phyloP scores from a whole-genome alignment of 495 filamentous ascomycete species.

The Trichoderma virens region DNA sequence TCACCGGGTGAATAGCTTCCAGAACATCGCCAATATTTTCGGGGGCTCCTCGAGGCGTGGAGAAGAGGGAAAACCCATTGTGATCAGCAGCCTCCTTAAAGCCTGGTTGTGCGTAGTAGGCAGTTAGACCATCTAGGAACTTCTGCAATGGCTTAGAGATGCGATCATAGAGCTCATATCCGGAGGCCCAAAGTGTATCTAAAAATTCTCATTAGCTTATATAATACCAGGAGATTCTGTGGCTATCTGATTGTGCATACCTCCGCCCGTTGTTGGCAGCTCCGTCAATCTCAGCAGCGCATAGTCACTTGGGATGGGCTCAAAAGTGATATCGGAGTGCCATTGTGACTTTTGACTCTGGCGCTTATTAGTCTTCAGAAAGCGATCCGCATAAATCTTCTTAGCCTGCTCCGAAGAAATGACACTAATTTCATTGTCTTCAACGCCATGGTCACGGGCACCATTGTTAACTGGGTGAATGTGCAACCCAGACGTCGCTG shows the following conservation, averaged over 20 bases:
- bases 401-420: constrained; percentile 55
- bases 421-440: constrained; percentile 66
- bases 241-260: constrained; percentile 29
- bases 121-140: constrained; percentile 63
- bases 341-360: constrained; percentile 42
- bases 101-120: constrained; percentile 52
- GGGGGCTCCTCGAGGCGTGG: constrained; percentile 52
- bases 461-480: constrained; percentile 66
- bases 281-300: constrained; percentile 51
- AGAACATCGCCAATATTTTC: constrained; percentile 60
- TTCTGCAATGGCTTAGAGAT: constrained; percentile 55
- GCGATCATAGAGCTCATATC: constrained; percentile 73
- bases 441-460: constrained; percentile 44
- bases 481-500: constrained; percentile 57
- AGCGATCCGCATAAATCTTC: constrained; percentile 42
- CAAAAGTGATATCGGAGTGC: constrained; percentile 66
- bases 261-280: constrained; percentile 66
- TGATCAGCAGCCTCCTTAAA: constrained; percentile 51
- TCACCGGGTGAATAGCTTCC: constrained; percentile 58
- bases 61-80: constrained; percentile 49
- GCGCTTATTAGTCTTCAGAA: constrained; percentile 22
- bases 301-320: constrained; percentile 60
- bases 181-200: constrained; percentile 71
- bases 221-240: neutral
- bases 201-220: neutral